phyloP scores from a whole-genome alignment of 2,329 filamentous ascomycete genomes.

The Talaromyces atroroseus region DNA sequence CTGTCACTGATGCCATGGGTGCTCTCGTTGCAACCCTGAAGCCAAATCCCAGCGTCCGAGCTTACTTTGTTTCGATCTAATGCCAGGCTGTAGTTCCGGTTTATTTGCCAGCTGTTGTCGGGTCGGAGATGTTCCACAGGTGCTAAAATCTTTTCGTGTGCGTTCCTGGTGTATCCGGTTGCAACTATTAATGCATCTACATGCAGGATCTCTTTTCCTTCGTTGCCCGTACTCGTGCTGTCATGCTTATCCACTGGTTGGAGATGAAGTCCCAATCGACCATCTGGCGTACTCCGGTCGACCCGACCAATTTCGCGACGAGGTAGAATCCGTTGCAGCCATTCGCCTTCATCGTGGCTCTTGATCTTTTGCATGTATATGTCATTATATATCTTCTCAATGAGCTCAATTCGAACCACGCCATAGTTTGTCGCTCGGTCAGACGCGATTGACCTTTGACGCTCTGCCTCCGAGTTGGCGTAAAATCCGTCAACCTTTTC shows the following conservation, averaged over 20 bases:
- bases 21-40: conserved; percentile 89
- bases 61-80: conserved; percentile 65
- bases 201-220: conserved; percentile 58
- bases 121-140: conserved; percentile 57
- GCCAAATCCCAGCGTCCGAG: conserved; percentile 73
- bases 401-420: conserved; percentile 83
- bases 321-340: conserved; percentile 76
- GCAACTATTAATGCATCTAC: conserved; percentile 80
- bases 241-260: conserved; percentile 38
- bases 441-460: conserved; percentile 56
- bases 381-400: conserved; percentile 80
- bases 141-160: conserved; percentile 71
- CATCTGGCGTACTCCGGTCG: conserved; percentile 46
- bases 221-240: conserved; percentile 25
- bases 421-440: conserved; percentile 90
- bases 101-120: conserved; percentile 58
- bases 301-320: conserved; percentile 61
- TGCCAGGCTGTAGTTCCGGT: conserved; percentile 71
- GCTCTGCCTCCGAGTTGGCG: conserved; percentile 57
- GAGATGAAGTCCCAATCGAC: conserved; percentile 56
- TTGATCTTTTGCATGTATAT: conserved; percentile 80
- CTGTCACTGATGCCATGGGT: conserved; percentile 86
- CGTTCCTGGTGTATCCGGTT: conserved; percentile 75
- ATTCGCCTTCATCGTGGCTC: conserved; percentile 62
- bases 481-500: conserved; percentile 74